A percentile compares a stretch with the other conserved stretches of the same genome.
Evolutionary conservation across 441 rosid genomes (phyloP).

Genomic region (Populus hybrid): DNA sequence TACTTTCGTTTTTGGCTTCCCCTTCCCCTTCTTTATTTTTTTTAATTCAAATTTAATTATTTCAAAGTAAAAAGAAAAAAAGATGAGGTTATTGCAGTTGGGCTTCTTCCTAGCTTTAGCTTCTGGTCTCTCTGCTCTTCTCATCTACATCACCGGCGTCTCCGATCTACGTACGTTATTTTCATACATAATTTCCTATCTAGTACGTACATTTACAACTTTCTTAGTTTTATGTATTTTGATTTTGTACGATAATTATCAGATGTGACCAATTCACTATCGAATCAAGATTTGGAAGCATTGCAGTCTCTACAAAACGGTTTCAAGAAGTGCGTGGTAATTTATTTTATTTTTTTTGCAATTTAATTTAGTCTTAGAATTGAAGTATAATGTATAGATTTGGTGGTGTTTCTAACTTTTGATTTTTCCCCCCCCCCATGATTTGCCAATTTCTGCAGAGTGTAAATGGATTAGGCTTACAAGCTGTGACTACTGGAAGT

Average conservation of each 20-base stretch:
- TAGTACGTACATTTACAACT: not conserved
- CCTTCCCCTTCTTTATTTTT: not conserved
- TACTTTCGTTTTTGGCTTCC: not conserved
- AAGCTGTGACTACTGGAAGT: constrained; percentile 49
- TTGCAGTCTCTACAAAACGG: constrained; percentile 59
- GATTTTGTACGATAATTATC: constrained; percentile 3
- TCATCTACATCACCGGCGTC: constrained; percentile 76
- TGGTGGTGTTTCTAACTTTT: not conserved
- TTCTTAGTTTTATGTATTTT: constrained; percentile 14
- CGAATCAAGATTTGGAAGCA: constrained; percentile 64
- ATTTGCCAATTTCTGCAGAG: constrained; percentile 47
- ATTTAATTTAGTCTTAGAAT: not conserved
- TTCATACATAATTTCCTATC: not conserved
- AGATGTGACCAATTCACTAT: constrained; percentile 51
- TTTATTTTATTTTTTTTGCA: constrained; percentile 2
- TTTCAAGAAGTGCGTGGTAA: constrained; percentile 91
- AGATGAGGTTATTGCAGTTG: constrained; percentile 68
- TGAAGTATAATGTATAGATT: not conserved
- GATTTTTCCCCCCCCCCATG: not conserved
- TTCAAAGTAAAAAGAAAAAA: not conserved
- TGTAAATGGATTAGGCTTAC: constrained; percentile 87
- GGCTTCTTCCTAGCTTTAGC: constrained; percentile 57
- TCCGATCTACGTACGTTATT: constrained; percentile 49
- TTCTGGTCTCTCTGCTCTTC: constrained; percentile 69
- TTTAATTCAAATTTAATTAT: too few species aligned